These are phyloP conservation scores for Zasmidium cellare DNA, from an alignment of 2,329 filamentous ascomycete species.

Conservation along the genomic window DNA sequence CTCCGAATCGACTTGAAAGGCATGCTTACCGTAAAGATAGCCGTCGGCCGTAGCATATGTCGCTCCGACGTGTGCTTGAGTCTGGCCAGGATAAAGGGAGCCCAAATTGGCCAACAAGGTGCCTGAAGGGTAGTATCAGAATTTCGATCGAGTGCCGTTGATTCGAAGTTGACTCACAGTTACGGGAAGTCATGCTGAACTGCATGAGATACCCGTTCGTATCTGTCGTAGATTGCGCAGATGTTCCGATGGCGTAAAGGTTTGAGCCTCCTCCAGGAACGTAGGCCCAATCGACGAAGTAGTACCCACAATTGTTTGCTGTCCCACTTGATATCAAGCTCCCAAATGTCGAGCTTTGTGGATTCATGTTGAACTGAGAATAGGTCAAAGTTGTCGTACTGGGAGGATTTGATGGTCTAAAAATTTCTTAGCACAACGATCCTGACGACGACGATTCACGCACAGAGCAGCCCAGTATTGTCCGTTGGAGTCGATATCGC, in stretches of 20 bases:
- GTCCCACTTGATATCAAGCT: not conserved
- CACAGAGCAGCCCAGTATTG: not conserved
- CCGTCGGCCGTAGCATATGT: not conserved
- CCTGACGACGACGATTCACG: not conserved
- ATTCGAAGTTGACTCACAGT: not conserved
- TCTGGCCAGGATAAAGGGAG: not conserved
- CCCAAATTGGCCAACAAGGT: not conserved
- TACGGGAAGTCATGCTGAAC: not conserved
- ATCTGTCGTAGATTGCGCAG: not conserved
- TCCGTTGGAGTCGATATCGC: not conserved
- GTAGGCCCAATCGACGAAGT: not conserved
- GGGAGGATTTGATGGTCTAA: not conserved
- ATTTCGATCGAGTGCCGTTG: not conserved
- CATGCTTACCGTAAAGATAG: not conserved
- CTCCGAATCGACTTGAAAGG: not conserved
- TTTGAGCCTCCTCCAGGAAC: not conserved
- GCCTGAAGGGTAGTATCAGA: not conserved
- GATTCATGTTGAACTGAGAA: not conserved
- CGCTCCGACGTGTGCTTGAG: not conserved
- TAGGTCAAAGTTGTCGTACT: not conserved
- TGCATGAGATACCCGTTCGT: not conserved
- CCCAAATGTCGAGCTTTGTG: not conserved
- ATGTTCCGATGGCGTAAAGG: not conserved
- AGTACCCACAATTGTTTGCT: not conserved
- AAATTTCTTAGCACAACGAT: not conserved